Base-by-base conservation (phyloP, 2,329 filamentous ascomycete genomes). In the Clarireedia homoeocarpa region DNA sequence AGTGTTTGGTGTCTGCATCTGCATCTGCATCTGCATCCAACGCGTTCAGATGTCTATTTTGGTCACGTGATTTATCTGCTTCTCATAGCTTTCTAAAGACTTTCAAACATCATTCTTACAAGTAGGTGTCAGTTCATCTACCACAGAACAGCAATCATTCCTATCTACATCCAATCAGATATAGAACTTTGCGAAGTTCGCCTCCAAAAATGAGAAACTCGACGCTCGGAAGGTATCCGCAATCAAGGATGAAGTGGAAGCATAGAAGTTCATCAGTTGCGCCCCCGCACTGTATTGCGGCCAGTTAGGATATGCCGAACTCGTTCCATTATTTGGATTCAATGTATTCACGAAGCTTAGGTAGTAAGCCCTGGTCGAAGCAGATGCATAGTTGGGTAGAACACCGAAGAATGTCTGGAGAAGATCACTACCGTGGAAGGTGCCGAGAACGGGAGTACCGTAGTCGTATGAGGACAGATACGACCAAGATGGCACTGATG, bases 391-490 rank as follows among this genome's bases (percentile, higher is more conserved):
- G 7, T 62, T 57, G 12, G 64, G 62, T 0, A 56, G 78, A n/a
- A 64, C 55, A 1, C 63, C 65, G 36, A 62, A 56, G 60, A 89
- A 89, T 0, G 88, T 78, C 66, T 87, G 81, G 3, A 89, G 62
- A 1, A 91, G 63, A 62, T 91, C 88, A 1, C 78, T 82, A 14
- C 71, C 85, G 68, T 94, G 89, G 71, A 89, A 87, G 0, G 88
- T 91, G 17, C 89, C 89, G 0, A 92, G 70, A 48, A 91, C 71
- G 0, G 88, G 85, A 0, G 83, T 85, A 9, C 84, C 84, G 66
- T 85, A 82, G 72, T 86, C 71, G 71, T 91, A 91, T 0, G 82
- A 85, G 0, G 84, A 73, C 1, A 94, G 77, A 71, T 91, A 94
- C 0, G 85, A 89, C 87, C 87, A 94, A 1, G 75, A 73, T 0